phyloP scores from a whole-genome alignment of 1,284 basidiomycete genomes.

The Caloboletus firmus region DNA sequence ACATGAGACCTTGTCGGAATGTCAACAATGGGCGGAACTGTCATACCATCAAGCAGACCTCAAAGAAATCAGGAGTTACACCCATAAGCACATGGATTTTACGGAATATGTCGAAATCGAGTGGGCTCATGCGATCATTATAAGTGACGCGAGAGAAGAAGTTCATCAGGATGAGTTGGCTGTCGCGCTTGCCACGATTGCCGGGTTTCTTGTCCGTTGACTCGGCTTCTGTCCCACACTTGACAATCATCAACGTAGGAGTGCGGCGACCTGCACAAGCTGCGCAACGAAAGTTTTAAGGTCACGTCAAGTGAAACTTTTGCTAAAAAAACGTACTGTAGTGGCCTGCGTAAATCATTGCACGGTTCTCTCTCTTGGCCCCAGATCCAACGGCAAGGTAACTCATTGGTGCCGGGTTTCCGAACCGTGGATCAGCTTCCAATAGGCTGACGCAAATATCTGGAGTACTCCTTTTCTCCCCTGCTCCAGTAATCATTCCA shows the following conservation, averaged over 20 bases:
- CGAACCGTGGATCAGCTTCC: conserved; percentile 93
- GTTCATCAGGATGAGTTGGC: conserved; percentile 99
- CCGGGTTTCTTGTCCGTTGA: conserved; percentile 91
- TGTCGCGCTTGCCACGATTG: conserved; percentile 98
- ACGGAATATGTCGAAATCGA: conserved; percentile 98
- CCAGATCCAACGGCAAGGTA: conserved; percentile 92
- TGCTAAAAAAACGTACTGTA: conserved; percentile 70
- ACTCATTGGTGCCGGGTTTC: conserved; percentile 94
- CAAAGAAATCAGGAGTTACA: conserved; percentile 99
- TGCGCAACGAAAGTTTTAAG: conserved; percentile 31
- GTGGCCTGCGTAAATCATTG: conserved; percentile 99
- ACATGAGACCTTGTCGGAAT: conserved; percentile 12
- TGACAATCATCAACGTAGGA: conserved; percentile 95
- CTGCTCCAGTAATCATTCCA: conserved; percentile 98
- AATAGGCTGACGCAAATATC: conserved; percentile 94
- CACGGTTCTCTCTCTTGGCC: conserved; percentile 87
- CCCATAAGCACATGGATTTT: conserved; percentile 97
- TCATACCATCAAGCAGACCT: conserved; percentile 93
- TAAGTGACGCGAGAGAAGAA: conserved; percentile 99
- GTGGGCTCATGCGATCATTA: conserved; percentile 96
- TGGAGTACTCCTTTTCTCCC: conserved; percentile 93
- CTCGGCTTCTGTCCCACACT: conserved; percentile 90
- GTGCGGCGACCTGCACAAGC: conserved; percentile 84
- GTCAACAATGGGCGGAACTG: not conserved
- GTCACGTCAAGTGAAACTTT: not conserved